Percentiles rank a stretch among this genome's conserved stretches.
Conservation (phyloP, 75 land plant genomes). For the Cunninghamia lanceolata region DNA sequence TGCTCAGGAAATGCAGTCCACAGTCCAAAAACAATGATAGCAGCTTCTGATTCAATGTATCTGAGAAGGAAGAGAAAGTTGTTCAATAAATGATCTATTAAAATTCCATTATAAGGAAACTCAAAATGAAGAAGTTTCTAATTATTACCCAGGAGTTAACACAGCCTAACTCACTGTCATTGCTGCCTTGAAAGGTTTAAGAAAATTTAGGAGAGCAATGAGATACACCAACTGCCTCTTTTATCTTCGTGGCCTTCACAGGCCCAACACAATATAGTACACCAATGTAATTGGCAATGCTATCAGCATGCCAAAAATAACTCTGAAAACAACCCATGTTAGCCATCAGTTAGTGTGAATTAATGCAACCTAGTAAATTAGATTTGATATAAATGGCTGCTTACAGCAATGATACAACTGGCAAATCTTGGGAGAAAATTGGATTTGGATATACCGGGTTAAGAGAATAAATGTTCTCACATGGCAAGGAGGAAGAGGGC, state of each 20-base stretch:
- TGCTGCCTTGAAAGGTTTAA: conserved; percentile 4
- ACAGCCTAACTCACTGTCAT: neutral
- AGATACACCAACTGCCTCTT: conserved; percentile 9
- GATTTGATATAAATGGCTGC: no score
- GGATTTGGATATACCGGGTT: no score
- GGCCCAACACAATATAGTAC: conserved; percentile 61
- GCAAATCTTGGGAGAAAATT: no score
- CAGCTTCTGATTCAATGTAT: neutral
- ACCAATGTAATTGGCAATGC: conserved; percentile 63
- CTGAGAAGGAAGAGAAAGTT: neutral
- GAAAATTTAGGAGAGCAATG: neutral
- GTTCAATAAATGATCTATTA: neutral
- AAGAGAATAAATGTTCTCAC: no score
- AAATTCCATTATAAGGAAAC: neutral
- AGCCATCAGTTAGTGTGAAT: neutral
- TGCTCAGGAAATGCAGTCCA: conserved; percentile 1
- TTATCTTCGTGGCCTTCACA: conserved; percentile 20
- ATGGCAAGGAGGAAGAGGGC: no score
- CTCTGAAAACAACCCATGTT: conserved; percentile 31
- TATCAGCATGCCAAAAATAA: conserved; percentile 74
- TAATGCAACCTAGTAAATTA: neutral
- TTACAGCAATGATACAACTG: no score
- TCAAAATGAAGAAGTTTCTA: neutral
- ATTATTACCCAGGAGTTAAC: neutral
- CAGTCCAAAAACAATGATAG: neutral